Base-by-base conservation (phyloP, 495 filamentous ascomycete genomes). In the Aspergillus indologenus region DNA sequence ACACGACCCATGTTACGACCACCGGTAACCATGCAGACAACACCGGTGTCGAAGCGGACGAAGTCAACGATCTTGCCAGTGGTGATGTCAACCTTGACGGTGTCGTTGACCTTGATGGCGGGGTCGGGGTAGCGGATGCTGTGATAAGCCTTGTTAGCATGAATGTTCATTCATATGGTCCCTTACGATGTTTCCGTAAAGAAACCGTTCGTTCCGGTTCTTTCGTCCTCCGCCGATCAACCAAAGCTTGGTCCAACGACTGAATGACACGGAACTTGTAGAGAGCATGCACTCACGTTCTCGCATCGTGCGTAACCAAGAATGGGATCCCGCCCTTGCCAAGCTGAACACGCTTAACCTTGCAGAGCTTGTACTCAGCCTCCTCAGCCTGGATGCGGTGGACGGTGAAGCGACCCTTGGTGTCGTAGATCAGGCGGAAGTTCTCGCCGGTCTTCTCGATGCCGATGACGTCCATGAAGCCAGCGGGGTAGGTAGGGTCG, bases 271-370 rank as follows among this genome's bases (percentile, higher is more conserved):
- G 83, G 84, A 86, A 85, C 80, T 88, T 83, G 58, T 66, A 65
- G 70, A 75, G 74, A 74, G 75, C 66, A 64, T 85, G 86, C 77
- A 89, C 92, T 94, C 81, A 97, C 92, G 95, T 98, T 90, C 94
- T 87, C 81, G 95, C 94, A 91, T 98, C 94, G 87, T 98, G 95
- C 90, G 95, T 98, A 89, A 98, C 94, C 90, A 97, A 96, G 90
- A 96, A 98, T 90, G 94, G 94, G 85, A 98, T 94, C 81, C 93
- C 94, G 81, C 94, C 95, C 78, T 90, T 91, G 85, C 94, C 95
- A 69, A 98, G 87, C 84, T 98, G 95, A 45, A 98, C 94, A 67
- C 92, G 85, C 90, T 96, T 97, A 83, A 98, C 95, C 84, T 98
- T 98, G 81, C 91, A 91, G 61, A 98, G 85, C 89, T 98, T 98